Conservation (phyloP, 2,329 filamentous ascomycete genomes). For the Rasamsonia emersonii region DNA sequence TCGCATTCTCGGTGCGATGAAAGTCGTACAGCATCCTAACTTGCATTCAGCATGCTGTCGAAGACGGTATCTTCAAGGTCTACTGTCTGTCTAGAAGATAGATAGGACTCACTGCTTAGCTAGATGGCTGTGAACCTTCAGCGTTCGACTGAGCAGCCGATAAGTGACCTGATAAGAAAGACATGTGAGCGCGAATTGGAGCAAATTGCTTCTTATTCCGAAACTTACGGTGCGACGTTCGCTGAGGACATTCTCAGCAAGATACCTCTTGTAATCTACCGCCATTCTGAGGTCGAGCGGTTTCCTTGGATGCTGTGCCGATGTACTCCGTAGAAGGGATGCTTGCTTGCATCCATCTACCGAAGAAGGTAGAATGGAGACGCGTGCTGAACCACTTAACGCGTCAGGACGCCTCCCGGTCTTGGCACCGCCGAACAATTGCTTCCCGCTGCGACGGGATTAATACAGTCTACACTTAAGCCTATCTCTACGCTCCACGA, state of each 20-base stretch:
- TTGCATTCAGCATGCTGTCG: slow-evolving; percentile 5
- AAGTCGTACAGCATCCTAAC: slow-evolving; percentile 80
- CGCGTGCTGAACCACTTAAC: slow-evolving; percentile 33
- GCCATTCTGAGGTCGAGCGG: slow-evolving; percentile 33
- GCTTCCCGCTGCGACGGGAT: too few species aligned
- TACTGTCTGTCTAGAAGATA: too few species aligned
- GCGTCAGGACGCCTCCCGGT: slow-evolving; percentile 34
- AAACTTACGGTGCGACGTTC: slow-evolving; percentile 61
- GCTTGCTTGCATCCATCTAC: neutral
- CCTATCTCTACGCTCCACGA: too few species aligned
- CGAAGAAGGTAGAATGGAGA: slow-evolving; percentile 9
- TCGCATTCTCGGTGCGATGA: slow-evolving; percentile 65
- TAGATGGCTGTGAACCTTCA: slow-evolving; percentile 75
- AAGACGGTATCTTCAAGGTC: too few species aligned
- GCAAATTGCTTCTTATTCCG: neutral
- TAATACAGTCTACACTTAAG: too few species aligned
- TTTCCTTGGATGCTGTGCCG: slow-evolving; percentile 6
- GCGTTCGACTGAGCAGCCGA: slow-evolving; percentile 68
- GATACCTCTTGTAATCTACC: slow-evolving; percentile 57
- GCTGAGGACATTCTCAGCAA: slow-evolving; percentile 66
- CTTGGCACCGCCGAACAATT: too few species aligned
- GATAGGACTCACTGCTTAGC: slow-evolving; percentile 72
- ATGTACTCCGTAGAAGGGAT: slow-evolving; percentile 2
- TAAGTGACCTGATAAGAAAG: slow-evolving; percentile 59
- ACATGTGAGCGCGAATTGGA: slow-evolving; percentile 2